Percentiles rank a stretch among this genome's conserved stretches.
phyloP scores from a whole-genome alignment of 2,329 filamentous ascomycete species.

The Aschersonia sp. region DNA sequence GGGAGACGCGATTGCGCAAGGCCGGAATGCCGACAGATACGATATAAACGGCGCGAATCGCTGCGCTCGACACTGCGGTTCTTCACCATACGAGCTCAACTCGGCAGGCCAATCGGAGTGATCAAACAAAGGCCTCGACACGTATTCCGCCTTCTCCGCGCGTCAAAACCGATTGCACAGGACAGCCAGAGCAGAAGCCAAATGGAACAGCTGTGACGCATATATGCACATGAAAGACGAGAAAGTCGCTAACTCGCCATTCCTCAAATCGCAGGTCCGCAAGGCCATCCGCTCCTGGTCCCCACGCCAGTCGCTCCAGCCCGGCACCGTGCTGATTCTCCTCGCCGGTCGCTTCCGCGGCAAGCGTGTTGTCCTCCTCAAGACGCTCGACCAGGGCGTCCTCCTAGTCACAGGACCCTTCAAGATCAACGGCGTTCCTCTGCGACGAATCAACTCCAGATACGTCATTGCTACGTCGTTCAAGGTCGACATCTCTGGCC shows the following conservation, averaged over 20 bases:
- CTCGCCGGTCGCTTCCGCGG: conserved; percentile 98
- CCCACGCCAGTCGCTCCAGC: conserved; percentile 78
- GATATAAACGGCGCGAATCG: too few species aligned
- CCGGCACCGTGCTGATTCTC: conserved; percentile 95
- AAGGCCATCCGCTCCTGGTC: conserved; percentile 83
- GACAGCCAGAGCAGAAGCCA: too few species aligned
- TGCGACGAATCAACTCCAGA: conserved; percentile 85
- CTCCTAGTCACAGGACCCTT: conserved; percentile 98
- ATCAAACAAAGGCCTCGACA: too few species aligned
- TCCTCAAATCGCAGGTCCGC: conserved; percentile 54
- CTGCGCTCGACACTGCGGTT: too few species aligned
- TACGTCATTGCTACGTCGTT: conserved; percentile 87
- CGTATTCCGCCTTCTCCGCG: too few species aligned
- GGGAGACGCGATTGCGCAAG: too few species aligned
- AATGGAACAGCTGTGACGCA: not conserved
- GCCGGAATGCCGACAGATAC: too few species aligned
- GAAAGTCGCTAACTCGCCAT: conserved; percentile 9
- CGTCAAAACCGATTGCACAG: too few species aligned
- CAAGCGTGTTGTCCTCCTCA: conserved; percentile 99
- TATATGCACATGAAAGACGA: not conserved
- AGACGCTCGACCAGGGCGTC: conserved; percentile 92
- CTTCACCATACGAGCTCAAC: too few species aligned
- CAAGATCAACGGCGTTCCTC: conserved; percentile 99
- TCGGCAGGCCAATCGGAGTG: too few species aligned
- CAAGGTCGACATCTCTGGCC: conserved; percentile 69